phyloP scores from a whole-genome alignment of 495 filamentous ascomycete genomes.

The Neurospora sp. region DNA sequence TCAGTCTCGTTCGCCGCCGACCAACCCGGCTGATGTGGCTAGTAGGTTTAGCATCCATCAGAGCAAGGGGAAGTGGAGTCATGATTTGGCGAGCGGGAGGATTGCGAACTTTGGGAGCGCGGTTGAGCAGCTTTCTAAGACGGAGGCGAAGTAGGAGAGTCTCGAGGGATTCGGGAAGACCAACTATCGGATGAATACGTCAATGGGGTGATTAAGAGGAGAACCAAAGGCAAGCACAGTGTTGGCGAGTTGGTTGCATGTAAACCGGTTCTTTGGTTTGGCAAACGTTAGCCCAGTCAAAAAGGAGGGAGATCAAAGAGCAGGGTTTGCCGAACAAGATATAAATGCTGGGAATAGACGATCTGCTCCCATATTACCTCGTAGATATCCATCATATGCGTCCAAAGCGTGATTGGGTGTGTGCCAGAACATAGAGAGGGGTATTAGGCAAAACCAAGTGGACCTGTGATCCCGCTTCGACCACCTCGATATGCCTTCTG shows the following conservation, averaged over 20 bases:
- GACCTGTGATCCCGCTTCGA: neutral
- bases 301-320: neutral
- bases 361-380: neutral
- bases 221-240: neutral
- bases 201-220: neutral
- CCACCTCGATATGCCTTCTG: neutral
- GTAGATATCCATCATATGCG: neutral
- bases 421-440: neutral
- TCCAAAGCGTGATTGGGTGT: neutral
- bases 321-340: neutral
- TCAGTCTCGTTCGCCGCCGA: constrained; percentile 21
- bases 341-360: neutral
- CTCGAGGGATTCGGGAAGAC: too few relatives aligned
- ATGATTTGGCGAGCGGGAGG: constrained; percentile 28
- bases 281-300: too few relatives aligned
- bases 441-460: constrained; percentile 12
- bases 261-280: too few relatives aligned
- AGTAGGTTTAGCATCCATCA: constrained; percentile 34
- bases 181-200: too few relatives aligned
- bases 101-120: constrained; percentile 28
- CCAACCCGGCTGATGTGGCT: constrained; percentile 21
- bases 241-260: neutral
- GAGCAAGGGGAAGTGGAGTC: constrained; percentile 22
- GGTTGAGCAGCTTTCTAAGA: constrained; percentile 13
- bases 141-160: neutral